Evolutionary conservation across 1,139 yeast genomes (phyloP), one percentile per base, ranked within the genome.

Genomic region (Suhomyces yuchorum): DNA sequence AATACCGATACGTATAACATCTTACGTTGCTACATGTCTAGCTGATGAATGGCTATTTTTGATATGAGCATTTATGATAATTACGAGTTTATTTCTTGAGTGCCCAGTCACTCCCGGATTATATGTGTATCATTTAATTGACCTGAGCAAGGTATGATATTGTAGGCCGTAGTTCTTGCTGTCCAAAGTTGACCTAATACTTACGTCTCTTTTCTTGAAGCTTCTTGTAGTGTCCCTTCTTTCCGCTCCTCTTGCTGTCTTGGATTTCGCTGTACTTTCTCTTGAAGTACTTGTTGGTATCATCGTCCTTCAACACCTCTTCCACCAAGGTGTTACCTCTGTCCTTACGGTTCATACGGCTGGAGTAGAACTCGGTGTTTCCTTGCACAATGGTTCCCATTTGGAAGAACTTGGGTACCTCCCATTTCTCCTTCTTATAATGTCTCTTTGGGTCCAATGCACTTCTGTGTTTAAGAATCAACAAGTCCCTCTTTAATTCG

Each of bases 371-470:
- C 62, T 91, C 97, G 1, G 89, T 78, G 54, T 85, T 82, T 40
- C 92, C 95, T 59, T 87, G 95, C 18, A 92, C 68, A 33, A 93
- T 81, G 0, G 97, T 91, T 11, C 99, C 99, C 62, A 88, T 80
- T 54, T 92, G 95, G 66, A 93, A 91, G 55, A 76, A 82, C 60
- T 88, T 90, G 18, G 97, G 96, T 5, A 81, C 75, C 47, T 78
- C 78, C 86, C 96, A 88, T 53, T 84, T 85, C 50, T 87, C 95
- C 66, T 89, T 89, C 68, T 88, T 90, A 69, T 93, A 93, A 68
- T 91, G 97, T 60, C 98, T 81, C 68, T 93, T 93, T 4, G 98
- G 98, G 63, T 93, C 99, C 54, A 93, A 77, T 17, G 93, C 97
- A 53, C 87, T 85, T 68, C 99, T 83, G 73, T 92, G 89, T 61